Percentiles rank a stretch among this genome's conserved stretches.
Evolutionary conservation across 1,139 yeast species (phyloP).

Genomic region (Arxiozyma telluris): DNA sequence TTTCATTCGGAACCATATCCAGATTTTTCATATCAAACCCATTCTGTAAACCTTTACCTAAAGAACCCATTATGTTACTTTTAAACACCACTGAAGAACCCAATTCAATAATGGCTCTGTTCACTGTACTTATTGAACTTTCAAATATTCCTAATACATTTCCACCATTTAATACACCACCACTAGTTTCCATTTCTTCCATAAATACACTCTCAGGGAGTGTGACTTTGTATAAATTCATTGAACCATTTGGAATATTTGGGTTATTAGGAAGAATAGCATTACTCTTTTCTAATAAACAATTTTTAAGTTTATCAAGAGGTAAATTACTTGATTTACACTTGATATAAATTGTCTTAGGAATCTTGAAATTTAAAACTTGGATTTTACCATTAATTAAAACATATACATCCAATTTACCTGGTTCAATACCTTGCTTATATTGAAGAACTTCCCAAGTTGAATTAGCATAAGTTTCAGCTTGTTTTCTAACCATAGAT

Average conservation of each 20-base stretch:
- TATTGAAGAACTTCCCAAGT: slow-evolving; percentile 84
- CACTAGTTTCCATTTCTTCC: slow-evolving; percentile 49
- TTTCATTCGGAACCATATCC: slow-evolving; percentile 37
- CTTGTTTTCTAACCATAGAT: slow-evolving; percentile 63
- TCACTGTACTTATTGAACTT: slow-evolving; percentile 54
- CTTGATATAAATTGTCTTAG: slow-evolving; percentile 62
- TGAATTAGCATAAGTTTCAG: slow-evolving; percentile 64
- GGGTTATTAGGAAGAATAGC: slow-evolving; percentile 67
- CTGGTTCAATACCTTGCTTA: slow-evolving; percentile 50
- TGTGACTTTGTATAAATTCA: slow-evolving; percentile 50
- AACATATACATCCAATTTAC: slow-evolving; percentile 67
- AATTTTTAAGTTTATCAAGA: slow-evolving; percentile 40
- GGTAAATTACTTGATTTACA: slow-evolving; percentile 47
- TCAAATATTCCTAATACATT: slow-evolving; percentile 70
- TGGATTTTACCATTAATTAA: slow-evolving; percentile 67
- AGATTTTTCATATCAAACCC: slow-evolving; percentile 70
- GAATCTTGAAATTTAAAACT: slow-evolving; percentile 60
- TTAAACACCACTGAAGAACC: slow-evolving; percentile 69
- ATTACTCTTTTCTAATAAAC: slow-evolving; percentile 51
- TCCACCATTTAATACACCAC: slow-evolving; percentile 57
- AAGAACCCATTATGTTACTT: slow-evolving; percentile 57
- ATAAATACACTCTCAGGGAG: slow-evolving; percentile 59
- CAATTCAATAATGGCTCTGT: slow-evolving; percentile 67
- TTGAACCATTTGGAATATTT: slow-evolving; percentile 26
- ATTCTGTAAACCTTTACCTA: slow-evolving; percentile 78